A percentile compares a stretch with the other conserved stretches of the same genome.
These are phyloP conservation scores for Rosa persica DNA, from an alignment of 306 rosid species.

Conservation along the genomic window DNA sequence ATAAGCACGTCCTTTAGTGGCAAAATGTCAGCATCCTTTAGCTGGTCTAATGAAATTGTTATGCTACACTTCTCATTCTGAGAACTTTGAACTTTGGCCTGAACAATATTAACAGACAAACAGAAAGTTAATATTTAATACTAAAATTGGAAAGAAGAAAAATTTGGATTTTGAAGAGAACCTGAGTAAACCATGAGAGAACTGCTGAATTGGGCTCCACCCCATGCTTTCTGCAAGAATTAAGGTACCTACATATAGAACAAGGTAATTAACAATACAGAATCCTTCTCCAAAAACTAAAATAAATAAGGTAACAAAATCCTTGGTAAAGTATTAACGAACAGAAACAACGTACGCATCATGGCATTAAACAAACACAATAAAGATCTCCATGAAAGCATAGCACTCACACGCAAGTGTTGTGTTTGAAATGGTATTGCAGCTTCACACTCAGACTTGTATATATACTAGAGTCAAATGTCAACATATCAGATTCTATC, in stretches of 20 bases:
- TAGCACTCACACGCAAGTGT: background rate
- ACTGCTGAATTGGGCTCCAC: constrained; percentile 43
- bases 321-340: background rate
- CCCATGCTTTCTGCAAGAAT: constrained; percentile 55
- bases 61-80: constrained; percentile 41
- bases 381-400: background rate
- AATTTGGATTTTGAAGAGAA: background rate
- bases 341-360: background rate
- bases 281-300: background rate
- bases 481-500: constrained; percentile 34
- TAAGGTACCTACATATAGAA: constrained; percentile 44
- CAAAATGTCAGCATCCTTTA: constrained; percentile 56
- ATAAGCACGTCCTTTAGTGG: constrained; percentile 55
- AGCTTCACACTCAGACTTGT: background rate
- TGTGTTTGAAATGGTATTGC: background rate
- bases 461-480: constrained; percentile 10
- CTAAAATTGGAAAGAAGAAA: background rate
- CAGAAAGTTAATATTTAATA: background rate
- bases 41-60: constrained; percentile 51
- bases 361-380: background rate
- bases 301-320: background rate
- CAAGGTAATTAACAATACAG: constrained; percentile 9
- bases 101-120: constrained; percentile 12
- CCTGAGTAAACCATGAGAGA: constrained; percentile 49
- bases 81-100: constrained; percentile 53